These are phyloP conservation scores for Oldenlandia corymbosa DNA, from an alignment of 257 asterid genomes.

Conservation along the genomic window DNA sequence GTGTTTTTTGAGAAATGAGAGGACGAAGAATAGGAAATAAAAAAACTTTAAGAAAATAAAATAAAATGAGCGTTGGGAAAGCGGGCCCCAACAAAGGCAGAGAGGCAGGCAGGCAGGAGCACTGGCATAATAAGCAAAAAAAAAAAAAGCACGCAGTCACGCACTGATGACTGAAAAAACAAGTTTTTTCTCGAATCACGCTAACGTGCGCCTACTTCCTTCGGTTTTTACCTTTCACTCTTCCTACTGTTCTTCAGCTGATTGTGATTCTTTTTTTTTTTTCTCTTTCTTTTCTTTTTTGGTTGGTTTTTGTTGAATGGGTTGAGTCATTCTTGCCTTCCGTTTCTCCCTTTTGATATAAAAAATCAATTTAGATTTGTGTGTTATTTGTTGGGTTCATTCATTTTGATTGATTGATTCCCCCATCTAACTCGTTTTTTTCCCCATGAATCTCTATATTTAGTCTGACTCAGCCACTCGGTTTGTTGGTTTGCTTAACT, in stretches of 20 bases:
- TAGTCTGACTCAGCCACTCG: slow-evolving; percentile 2
- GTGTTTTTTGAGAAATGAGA: slow-evolving; percentile 19
- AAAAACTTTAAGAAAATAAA: not conserved
- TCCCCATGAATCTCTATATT: not conserved
- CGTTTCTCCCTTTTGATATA: no score
- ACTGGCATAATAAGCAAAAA: no score
- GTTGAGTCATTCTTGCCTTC: not conserved
- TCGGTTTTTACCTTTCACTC: not conserved
- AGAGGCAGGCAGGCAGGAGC: not conserved
- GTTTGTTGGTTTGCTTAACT: not conserved
- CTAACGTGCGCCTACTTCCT: slow-evolving; percentile 3
- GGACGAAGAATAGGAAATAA: slow-evolving; percentile 10
- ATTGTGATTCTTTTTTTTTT: not conserved
- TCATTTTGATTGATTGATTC: slow-evolving; percentile 6
- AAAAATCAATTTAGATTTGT: no score
- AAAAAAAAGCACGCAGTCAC: no score
- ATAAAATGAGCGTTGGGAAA: not conserved
- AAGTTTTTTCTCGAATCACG: slow-evolving; percentile 25
- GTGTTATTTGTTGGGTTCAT: not conserved
- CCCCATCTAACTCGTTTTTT: not conserved
- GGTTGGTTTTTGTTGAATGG: no score
- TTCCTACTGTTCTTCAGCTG: no score
- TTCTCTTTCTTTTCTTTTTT: not conserved
- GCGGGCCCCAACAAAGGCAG: slow-evolving; percentile 10
- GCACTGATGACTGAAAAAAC: no score